Conservation (phyloP, 768 basidiomycete species). For the Tylopilus rubrobrunneus region DNA sequence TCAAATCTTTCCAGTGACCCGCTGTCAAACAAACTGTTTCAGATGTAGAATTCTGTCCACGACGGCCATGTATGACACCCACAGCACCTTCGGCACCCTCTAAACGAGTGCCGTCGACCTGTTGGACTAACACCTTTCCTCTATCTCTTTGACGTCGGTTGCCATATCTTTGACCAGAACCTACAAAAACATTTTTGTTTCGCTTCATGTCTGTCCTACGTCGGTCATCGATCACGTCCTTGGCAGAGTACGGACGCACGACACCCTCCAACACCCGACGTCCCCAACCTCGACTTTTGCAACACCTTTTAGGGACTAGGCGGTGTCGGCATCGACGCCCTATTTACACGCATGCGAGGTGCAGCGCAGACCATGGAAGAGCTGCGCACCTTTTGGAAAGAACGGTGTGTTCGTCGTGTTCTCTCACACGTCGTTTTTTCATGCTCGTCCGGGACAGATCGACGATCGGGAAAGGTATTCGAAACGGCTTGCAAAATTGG, state of each 20-base stretch:
- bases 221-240: constrained; percentile 77
- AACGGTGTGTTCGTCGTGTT: constrained; percentile 56
- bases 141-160: constrained; percentile 41
- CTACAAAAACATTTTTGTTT: no score
- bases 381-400: constrained; percentile 84
- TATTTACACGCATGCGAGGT: constrained; percentile 86
- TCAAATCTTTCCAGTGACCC: no score
- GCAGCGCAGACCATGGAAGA: constrained; percentile 87
- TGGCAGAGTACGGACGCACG: constrained; percentile 63
- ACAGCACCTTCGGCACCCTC: background rate
- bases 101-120: background rate
- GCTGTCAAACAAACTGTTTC: no score
- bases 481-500: constrained; percentile 73
- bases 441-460: constrained; percentile 46
- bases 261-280: constrained; percentile 39
- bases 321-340: constrained; percentile 86
- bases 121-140: background rate
- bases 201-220: constrained; percentile 45
- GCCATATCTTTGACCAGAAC: no score
- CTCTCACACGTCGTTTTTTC: no score
- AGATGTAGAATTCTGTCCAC: no score
- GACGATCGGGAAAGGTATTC: constrained; percentile 90
- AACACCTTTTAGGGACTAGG: constrained; percentile 93
- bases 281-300: constrained; percentile 79
- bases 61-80: background rate